Conservation (phyloP, 495 filamentous ascomycete genomes). For the Trypethelium eluteriae region DNA sequence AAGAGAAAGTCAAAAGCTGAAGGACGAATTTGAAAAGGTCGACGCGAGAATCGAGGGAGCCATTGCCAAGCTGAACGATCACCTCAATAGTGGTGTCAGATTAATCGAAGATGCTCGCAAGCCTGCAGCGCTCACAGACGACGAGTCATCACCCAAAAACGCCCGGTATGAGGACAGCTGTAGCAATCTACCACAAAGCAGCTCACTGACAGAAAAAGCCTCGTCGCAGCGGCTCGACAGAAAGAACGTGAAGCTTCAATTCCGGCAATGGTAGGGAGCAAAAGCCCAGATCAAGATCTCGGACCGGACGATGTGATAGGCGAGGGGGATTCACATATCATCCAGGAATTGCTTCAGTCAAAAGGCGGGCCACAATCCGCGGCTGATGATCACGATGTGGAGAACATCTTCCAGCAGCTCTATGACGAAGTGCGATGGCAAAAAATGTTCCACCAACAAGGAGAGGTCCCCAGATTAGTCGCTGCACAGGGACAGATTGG, state of each 20-base stretch:
- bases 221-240: background rate
- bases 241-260: background rate
- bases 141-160: background rate
- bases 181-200: background rate
- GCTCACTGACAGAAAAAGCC: background rate
- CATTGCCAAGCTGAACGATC: conserved; percentile 9
- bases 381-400: conserved; percentile 25
- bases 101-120: conserved; percentile 11
- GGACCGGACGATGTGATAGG: conserved; percentile 47
- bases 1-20: background rate
- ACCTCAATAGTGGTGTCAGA: background rate
- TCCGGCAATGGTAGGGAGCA: background rate
- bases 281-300: conserved; percentile 17
- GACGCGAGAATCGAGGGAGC: conserved; percentile 1
- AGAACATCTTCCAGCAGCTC: conserved; percentile 62
- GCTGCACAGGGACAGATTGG: conserved; percentile 73
- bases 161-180: background rate
- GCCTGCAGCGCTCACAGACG: background rate
- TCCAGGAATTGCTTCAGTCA: conserved; percentile 58
- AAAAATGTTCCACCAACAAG: conserved; percentile 84
- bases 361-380: conserved; percentile 15
- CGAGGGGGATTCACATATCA: conserved; percentile 73
- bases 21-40: conserved; percentile 4
- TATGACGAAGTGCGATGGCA: conserved; percentile 77
- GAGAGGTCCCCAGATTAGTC: conserved; percentile 88